Base-by-base conservation (phyloP, 768 basidiomycete genomes). In the Psilocybe cyanescens region DNA sequence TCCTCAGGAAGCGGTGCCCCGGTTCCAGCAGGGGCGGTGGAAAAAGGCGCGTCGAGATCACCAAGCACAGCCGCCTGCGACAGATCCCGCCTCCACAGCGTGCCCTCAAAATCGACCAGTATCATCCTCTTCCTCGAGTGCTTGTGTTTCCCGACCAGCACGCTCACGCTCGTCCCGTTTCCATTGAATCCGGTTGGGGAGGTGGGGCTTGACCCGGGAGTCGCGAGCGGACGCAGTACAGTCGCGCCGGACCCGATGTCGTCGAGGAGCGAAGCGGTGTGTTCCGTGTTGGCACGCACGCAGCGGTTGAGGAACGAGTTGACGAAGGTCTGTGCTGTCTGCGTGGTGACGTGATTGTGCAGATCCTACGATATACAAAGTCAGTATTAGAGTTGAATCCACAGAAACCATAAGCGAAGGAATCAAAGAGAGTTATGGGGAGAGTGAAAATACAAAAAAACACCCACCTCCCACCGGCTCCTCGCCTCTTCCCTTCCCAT, bases 311-410 rank as follows among this genome's bases (percentile, higher is more conserved):
- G 83, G 85, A 94, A 94, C 3, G 86, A 83, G 3, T 82, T 90
- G 45, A 89, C 88, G 72, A 94, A 95, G 0, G 89, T 81, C 68
- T 95, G 94, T 0, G 94, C 92, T 0, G 90, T 94, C 71, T 95
- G 94, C 0, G 91, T 91, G 11, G 86, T 86, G 54, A 95, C 94
- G 65, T 95, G 94, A 62, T 84, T 86, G 72, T 95, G 91, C 0
- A 95, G 78, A 60, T 95, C 94, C 81, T 83, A 47, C 54, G 19
- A 9, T 0, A 35, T 46, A 14, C 16, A 41, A 24, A 2, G 24
- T 24, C 24, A 24, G 2, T 2, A 2, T 24, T 24, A 24, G 24
- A 2, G 2, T 24, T 24, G 0, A 24, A 24, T 24, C 24, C 24
- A 24, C 24, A 24, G 24, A 24, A 24, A 24, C 2, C 24, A 24